Evolutionary conservation across 2,329 filamentous ascomycete genomes (phyloP), one percentile per base, ranked within the genome.

Genomic region (Moelleriella libera): DNA sequence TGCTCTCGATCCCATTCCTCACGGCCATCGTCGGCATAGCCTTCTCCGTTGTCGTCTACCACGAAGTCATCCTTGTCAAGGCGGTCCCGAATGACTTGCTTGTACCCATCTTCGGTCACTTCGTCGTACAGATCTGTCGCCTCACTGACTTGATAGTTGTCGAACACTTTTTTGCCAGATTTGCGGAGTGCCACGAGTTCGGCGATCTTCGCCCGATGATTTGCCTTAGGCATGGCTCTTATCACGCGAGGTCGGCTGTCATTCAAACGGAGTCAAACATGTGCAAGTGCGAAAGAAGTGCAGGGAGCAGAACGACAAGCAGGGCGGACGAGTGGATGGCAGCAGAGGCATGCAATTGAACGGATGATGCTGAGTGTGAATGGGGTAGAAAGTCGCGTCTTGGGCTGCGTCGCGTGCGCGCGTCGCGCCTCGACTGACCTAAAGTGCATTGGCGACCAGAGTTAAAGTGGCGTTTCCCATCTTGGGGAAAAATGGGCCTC

Each of bases 11-110:
- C 82, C 89, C 90, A 90, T 57, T 97, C 92, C 67, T 95, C 89
- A 48, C 92, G 83, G 51, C 92, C 92, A 60, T 97, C 92, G 62
- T 97, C 90, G 54, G 88, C 90, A 60, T 98, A 98, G 39, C 92
- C 90, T 62, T 90, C 88, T 59, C 90, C 90, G 69, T 96, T 94
- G 68, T 98, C 92, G 69, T 97, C 92, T 50, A 98, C 89, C 46
- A 98, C 90, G 59, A 98, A 98, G 68, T 98, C 92, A 58, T 98
- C 92, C 58, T 94, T 76, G 60, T 97, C 86, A 46, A 98, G 73
- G 44, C 92, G 83, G 48, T 83, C 80, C 41, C 92, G 80, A 11
- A 98, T 88, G 54, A 97, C 83, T 63, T 94, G 94, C 71, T 96
- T 96, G 73, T 98, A 98, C 46, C 86, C 85, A 59, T 92, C 90